phyloP scores from a whole-genome alignment of 2,329 filamentous ascomycete genomes.

The Albophoma yamanashiensis region DNA sequence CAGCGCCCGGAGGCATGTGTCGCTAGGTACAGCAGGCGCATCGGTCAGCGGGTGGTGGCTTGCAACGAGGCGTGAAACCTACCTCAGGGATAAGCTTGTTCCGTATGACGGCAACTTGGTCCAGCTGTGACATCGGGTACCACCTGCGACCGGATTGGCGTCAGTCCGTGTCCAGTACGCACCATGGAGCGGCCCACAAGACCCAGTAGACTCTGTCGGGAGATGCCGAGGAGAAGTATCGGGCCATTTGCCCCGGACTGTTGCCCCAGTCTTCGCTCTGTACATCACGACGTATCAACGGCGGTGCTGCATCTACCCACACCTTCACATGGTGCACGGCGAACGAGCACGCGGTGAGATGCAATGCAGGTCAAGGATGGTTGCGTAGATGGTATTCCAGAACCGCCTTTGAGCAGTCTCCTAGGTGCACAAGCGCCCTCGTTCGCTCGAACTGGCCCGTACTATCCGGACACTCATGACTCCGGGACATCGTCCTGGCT shows the following conservation, averaged over 20 bases:
- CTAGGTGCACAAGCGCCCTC: neutral
- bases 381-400: neutral
- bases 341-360: neutral
- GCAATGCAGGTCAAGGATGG: neutral
- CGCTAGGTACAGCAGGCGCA: neutral
- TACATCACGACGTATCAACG: neutral
- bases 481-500: too few relatives aligned
- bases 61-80: conserved; percentile 10
- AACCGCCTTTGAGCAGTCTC: neutral
- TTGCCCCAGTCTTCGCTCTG: neutral
- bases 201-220: conserved; percentile 1
- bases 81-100: conserved; percentile 2
- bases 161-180: conserved; percentile 4
- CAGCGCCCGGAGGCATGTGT: neutral
- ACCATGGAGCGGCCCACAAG: neutral
- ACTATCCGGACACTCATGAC: neutral
- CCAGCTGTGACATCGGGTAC: conserved; percentile 6
- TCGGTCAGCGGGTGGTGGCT: neutral
- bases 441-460: neutral
- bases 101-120: conserved; percentile 4
- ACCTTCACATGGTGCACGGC: neutral
- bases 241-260: neutral
- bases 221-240: conserved; percentile 5
- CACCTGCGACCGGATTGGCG: conserved; percentile 9
- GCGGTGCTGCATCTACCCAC: neutral